Evolutionary conservation across 768 basidiomycete species (phyloP).

Genomic region (Suillus occidentalis): DNA sequence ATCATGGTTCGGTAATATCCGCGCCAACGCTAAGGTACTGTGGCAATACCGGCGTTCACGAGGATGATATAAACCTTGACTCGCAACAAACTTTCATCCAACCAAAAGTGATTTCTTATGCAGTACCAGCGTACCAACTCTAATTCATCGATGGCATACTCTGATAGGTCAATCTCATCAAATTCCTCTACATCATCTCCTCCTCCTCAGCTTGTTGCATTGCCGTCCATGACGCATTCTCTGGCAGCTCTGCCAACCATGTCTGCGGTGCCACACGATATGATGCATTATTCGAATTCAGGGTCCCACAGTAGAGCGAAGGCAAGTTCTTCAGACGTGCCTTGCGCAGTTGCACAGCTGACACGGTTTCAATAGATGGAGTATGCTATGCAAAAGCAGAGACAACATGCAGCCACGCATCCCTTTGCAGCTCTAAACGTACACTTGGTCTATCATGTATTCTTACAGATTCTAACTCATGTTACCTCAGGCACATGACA

Average conservation of each 20-base stretch:
- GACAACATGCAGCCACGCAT: conserved; percentile 25
- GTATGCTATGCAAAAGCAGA: conserved; percentile 30
- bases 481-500: conserved; percentile 26
- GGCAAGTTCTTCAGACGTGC: conserved; percentile 15
- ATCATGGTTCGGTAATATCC: conserved; percentile 39
- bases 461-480: conserved; percentile 7
- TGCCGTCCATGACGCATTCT: conserved; percentile 35
- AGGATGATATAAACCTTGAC: conserved; percentile 27
- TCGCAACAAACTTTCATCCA: conserved; percentile 10
- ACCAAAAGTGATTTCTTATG: conserved; percentile 24
- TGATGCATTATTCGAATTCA: conserved; percentile 31
- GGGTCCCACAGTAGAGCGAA: conserved; percentile 31
- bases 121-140: conserved; percentile 31
- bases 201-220: conserved; percentile 27
- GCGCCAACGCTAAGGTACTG: conserved; percentile 20
- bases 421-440: conserved; percentile 25
- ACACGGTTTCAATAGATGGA: conserved; percentile 29
- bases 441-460: conserved; percentile 8
- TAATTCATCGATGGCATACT: conserved; percentile 33
- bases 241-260: conserved; percentile 32
- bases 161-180: conserved; percentile 34
- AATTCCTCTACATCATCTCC: conserved; percentile 32
- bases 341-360: conserved; percentile 5
- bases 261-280: conserved; percentile 30
- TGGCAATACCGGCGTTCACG: conserved; percentile 23